Base-by-base conservation (phyloP, 2,329 filamentous ascomycete species). In the Fulvia fulva region DNA sequence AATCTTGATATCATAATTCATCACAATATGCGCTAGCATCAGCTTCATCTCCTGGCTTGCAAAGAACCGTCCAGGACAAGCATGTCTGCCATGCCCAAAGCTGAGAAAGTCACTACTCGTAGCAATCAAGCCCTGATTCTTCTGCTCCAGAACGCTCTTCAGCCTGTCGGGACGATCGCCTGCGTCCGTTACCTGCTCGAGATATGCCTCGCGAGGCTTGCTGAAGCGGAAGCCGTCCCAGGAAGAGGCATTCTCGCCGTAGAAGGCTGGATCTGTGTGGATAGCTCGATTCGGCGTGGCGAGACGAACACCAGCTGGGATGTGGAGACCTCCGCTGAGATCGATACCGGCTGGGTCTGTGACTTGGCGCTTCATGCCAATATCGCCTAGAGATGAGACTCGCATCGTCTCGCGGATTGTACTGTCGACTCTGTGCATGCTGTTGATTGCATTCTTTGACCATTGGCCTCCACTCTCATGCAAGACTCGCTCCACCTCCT, bases 1-100 rank as follows among this genome's bases (percentile, higher is more conserved):
- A 7, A 64, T 21, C 51, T 55, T 57, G 19, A 65, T 57, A 25
- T 79, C 76, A 61, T 77, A 78, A 21, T 70, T 74, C 0, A 79
- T 74, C 43, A 79, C 61, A 1, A 75, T 66, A 51, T 75, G 66
- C 2, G 74, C 73, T 9, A 79, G 61, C n/a, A 79, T 73, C 62
- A 47, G 25, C 41, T 37, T 47, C n/a, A 47, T 9, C n/a, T 55
- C 23, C 14, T 34, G 37, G 16, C 44, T 76, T 12, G 51, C 61
- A 60, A 79, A 78, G 72, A 79, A 79, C 0, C 77, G 71, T 0
- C 77, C 77, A 26, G 63, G 63, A 50, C 67, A 69, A 12, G 62
- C 37, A 12, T 47, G 16, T 19, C 55, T 45, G 21, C 55, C 55
- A 25, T 57, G 49, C 22, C 49, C 47, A 26, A 57, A 52, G 14